Conservation (phyloP, 371 early-diverging fungal genomes). For the Catenaria anguillulae region DNA sequence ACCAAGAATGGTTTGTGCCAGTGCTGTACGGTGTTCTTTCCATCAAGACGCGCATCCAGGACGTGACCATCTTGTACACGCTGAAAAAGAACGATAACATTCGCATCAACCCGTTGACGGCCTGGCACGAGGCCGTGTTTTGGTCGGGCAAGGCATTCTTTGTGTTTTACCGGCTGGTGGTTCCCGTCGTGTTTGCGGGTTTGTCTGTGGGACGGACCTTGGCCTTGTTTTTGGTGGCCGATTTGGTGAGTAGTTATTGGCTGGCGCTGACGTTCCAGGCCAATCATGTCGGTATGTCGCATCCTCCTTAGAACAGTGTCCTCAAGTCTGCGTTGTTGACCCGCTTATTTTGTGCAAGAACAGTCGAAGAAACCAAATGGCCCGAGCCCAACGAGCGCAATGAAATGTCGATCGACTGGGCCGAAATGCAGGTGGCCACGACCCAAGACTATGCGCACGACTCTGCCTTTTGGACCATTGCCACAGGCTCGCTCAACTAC, state of each 20-base stretch:
- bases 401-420: slow-evolving; percentile 35
- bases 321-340: no score
- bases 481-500: slow-evolving; percentile 39
- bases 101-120: slow-evolving; percentile 28
- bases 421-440: slow-evolving; percentile 29
- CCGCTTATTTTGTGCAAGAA: no score
- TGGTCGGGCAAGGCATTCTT: slow-evolving; percentile 43
- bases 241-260: slow-evolving; percentile 33
- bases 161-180: slow-evolving; percentile 27
- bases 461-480: slow-evolving; percentile 30
- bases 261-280: slow-evolving; percentile 42
- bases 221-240: slow-evolving; percentile 25
- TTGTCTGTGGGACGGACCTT: slow-evolving; percentile 3
- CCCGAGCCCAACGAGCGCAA: slow-evolving; percentile 30
- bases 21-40: slow-evolving; percentile 34
- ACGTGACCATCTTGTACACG: slow-evolving; percentile 30
- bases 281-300: no score
- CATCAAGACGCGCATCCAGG: slow-evolving; percentile 37
- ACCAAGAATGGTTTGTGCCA: slow-evolving; percentile 35
- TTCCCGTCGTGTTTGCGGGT: slow-evolving; percentile 14
- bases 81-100: slow-evolving; percentile 28
- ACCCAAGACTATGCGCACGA: slow-evolving; percentile 46
- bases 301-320: no score
- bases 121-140: slow-evolving; percentile 28
- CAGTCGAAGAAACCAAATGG: slow-evolving; percentile 35